Conservation (phyloP, 225 moss, liverwort and hornwort species). For the Pseudoscleropodium purum region DNA sequence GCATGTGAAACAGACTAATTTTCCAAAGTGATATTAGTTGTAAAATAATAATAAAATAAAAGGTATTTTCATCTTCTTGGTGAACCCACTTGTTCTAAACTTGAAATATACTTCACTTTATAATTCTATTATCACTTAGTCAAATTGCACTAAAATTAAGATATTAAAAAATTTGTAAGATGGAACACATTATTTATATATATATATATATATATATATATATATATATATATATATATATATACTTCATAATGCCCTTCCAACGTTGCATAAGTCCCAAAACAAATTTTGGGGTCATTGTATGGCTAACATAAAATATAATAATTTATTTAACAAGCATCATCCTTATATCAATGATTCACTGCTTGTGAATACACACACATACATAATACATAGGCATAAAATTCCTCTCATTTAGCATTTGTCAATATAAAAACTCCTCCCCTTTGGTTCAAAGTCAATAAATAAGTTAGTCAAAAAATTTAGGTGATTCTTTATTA, state of each 20-base stretch:
- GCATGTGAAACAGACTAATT: neutral
- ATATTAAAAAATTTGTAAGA: neutral
- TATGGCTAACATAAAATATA: neutral
- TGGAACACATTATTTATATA: neutral
- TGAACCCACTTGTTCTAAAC: neutral
- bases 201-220: no score
- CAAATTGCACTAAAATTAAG: neutral
- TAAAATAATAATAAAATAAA: neutral
- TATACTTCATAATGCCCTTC: neutral
- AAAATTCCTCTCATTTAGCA: neutral
- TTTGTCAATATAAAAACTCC: no score
- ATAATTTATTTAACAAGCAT: neutral
- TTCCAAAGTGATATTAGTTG: rapidly evolving
- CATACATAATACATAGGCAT: no score
- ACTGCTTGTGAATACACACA: neutral
- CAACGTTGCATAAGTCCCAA: neutral
- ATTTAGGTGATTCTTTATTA: neutral
- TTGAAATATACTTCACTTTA: neutral
- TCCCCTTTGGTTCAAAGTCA: neutral
- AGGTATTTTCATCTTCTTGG: neutral
- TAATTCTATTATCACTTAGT: neutral
- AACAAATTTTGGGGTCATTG: rapidly evolving
- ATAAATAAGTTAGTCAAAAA: neutral
- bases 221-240: no score
- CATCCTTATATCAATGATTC: rapidly evolving